These are phyloP conservation scores for Carpediemonas membranifera DNA, from an alignment of 78 protist genomes.

Conservation along the genomic window DNA sequence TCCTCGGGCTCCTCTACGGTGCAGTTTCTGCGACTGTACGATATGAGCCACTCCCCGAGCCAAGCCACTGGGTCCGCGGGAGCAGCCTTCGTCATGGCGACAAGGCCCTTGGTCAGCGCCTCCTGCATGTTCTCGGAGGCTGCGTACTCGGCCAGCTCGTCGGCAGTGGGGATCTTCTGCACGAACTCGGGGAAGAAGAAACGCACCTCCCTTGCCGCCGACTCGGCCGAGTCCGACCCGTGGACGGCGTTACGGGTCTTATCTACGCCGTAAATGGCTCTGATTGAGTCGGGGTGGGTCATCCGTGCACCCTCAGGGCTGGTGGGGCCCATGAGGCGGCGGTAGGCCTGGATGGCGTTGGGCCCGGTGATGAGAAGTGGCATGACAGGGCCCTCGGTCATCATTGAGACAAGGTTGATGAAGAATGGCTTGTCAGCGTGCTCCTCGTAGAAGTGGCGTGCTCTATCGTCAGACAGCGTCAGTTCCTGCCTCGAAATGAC, in stretches of 20 bases:
- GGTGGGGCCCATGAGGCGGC: background rate
- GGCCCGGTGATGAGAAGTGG: background rate
- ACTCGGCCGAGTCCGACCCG: background rate
- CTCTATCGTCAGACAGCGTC: too few relatives aligned
- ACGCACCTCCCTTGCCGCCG: background rate
- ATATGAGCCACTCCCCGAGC: too few relatives aligned
- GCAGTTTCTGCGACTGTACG: too few relatives aligned
- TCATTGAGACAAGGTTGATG: background rate
- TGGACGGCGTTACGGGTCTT: background rate
- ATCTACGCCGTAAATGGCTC: background rate
- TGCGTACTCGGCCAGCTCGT: too few relatives aligned
- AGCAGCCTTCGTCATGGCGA: background rate
- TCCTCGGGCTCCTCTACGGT: too few relatives aligned
- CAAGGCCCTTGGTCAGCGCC: background rate
- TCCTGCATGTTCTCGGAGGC: too few relatives aligned
- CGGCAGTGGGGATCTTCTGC: too few relatives aligned
- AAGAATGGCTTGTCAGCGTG: background rate
- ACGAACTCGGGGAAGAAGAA: conserved; percentile 3
- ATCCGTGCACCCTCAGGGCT: background rate
- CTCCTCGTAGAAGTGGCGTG: background rate
- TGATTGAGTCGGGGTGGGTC: background rate
- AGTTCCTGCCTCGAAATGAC: too few relatives aligned
- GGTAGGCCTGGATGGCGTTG: background rate
- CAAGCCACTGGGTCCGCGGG: conserved; percentile 20
- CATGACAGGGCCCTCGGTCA: background rate